Conservation (phyloP, 1,284 basidiomycete species). For the Volvariella surrecta region DNA sequence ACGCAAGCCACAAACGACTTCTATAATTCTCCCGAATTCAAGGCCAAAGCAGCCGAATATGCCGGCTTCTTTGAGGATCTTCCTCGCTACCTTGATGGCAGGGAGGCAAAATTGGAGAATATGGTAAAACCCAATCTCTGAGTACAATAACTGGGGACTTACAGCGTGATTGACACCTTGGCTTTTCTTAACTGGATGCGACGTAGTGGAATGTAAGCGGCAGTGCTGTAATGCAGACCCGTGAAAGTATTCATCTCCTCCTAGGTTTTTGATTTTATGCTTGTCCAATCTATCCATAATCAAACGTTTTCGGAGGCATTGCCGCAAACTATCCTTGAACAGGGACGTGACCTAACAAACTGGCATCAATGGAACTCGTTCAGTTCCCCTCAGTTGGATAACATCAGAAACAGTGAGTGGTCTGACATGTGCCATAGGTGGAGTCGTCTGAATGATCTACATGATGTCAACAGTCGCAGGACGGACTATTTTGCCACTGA, state of each 20-base stretch:
- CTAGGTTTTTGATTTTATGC: constrained; percentile 70
- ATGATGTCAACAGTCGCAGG: constrained; percentile 48
- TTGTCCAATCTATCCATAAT: constrained; percentile 67
- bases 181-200: neutral
- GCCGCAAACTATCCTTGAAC: constrained; percentile 46
- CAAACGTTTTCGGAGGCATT: constrained; percentile 43
- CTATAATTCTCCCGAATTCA: constrained; percentile 47
- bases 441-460: no score
- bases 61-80: constrained; percentile 49
- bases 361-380: constrained; percentile 73
- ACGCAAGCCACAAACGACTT: constrained; percentile 38
- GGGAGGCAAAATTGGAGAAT: constrained; percentile 51
- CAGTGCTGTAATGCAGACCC: neutral
- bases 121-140: constrained; percentile 41
- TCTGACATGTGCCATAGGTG: neutral
- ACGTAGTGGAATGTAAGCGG: constrained; percentile 52
- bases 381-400: constrained; percentile 40
- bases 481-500: constrained; percentile 53
- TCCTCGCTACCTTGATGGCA: constrained; percentile 46
- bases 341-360: constrained; percentile 60
- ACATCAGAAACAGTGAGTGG: constrained; percentile 69
- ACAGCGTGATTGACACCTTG: constrained; percentile 1
- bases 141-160: neutral
- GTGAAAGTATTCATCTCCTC: neutral
- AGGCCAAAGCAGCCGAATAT: constrained; percentile 36